Base-by-base conservation (phyloP, 176 grass and related monocot genomes). In the Oryza rufipogon region DNA sequence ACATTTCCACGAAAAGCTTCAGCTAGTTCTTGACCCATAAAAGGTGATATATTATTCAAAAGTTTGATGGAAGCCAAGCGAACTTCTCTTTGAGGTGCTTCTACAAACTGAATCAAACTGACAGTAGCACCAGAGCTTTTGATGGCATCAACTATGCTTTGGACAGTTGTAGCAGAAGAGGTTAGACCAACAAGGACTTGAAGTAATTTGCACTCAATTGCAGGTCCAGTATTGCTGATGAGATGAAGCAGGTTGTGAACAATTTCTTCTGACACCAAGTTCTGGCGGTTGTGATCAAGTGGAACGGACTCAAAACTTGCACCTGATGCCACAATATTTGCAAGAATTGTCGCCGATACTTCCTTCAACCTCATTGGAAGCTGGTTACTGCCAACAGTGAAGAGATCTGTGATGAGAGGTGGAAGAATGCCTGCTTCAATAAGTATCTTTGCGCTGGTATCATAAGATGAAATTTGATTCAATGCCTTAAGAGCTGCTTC, bases 131-230 rank as follows among this genome's bases (percentile, higher is more conserved):
- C 96, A 2, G 96, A 98, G 81, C 92, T 98, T 82, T 93, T 98
- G 72, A 98, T 95, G 54, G 92, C 91, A 74, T 92, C 84, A 76
- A 98, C 95, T 88, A 98, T 93, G 73, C 84, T 91, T 84, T 71
- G 81, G 41, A 98, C 81, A 60, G 89, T 89, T 67, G 90, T 88
- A 17, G 89, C 88, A 87, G 92, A 93, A 76, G 83, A 91, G 23
- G 96, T 95, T 23, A 98, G 89, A 80, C 95, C 96, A 68, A 98
- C 96, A 49, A 98, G 89, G 22, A 98, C 91, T 80, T 98, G 96
- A 65, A 98, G 96, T 83, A 98, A 92, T 89, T 98, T 93, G 87
- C 92, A 95, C 91, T 98, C 96, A 47, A 95, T 95, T 90, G 96
- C 92, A 80, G 96, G 92, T 70, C 95, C 96, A 15, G 96, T 98